Evolutionary conservation across 1,284 basidiomycete species (phyloP).

Genomic region (Ustilago curta): DNA sequence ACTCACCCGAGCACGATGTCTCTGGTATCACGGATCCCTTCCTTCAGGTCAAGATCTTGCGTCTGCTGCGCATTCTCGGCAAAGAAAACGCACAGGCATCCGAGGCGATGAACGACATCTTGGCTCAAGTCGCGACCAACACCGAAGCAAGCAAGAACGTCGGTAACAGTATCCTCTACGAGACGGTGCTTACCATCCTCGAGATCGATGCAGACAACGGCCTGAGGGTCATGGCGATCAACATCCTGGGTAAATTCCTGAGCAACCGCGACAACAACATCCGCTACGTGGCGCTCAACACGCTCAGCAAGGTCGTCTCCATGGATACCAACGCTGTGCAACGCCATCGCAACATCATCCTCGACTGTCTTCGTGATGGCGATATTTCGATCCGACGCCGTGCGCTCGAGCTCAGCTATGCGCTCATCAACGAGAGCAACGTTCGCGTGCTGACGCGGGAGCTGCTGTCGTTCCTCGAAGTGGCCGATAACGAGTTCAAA

Average conservation of each 20-base stretch:
- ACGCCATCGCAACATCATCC: slow-evolving; percentile 95
- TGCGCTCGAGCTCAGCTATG: slow-evolving; percentile 96
- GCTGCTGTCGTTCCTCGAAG: slow-evolving; percentile 93
- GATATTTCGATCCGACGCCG: slow-evolving; percentile 98
- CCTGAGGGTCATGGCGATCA: slow-evolving; percentile 98
- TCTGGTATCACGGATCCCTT: slow-evolving; percentile 99
- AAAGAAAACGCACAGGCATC: slow-evolving; percentile 84
- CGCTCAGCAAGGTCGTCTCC: slow-evolving; percentile 96
- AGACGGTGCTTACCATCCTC: slow-evolving; percentile 95
- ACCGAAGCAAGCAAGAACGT: slow-evolving; percentile 98
- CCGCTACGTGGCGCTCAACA: slow-evolving; percentile 96
- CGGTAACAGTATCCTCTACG: slow-evolving; percentile 97
- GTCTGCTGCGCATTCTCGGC: slow-evolving; percentile 89
- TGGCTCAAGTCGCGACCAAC: slow-evolving; percentile 98
- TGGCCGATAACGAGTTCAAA: slow-evolving; percentile 99
- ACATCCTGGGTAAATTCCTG: slow-evolving; percentile 97
- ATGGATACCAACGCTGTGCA: slow-evolving; percentile 99
- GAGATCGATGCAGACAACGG: slow-evolving; percentile 98
- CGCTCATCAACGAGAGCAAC: slow-evolving; percentile 94
- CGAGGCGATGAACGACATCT: slow-evolving; percentile 97
- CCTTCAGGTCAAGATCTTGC: slow-evolving; percentile 95
- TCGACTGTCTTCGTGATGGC: slow-evolving; percentile 96
- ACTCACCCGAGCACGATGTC: slow-evolving; percentile 99
- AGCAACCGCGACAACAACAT: slow-evolving; percentile 99
- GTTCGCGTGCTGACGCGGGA: slow-evolving; percentile 92